These are phyloP conservation scores for Mycena olivaceomarginata DNA, from an alignment of 768 basidiomycete species.

Conservation along the genomic window DNA sequence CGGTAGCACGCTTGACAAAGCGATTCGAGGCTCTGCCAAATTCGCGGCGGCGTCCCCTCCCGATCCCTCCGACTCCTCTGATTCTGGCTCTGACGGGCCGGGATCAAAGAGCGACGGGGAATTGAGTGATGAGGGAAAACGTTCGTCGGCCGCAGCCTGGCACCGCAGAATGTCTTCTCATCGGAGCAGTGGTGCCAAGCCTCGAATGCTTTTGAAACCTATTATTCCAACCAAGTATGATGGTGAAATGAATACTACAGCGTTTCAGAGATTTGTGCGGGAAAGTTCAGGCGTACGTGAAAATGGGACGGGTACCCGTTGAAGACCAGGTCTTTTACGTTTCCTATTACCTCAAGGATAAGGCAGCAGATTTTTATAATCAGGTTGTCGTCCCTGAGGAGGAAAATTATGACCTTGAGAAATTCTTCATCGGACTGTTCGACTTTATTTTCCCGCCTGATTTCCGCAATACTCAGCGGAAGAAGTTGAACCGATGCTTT, in stretches of 20 bases:
- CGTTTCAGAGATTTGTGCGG: background rate
- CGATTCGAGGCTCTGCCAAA: background rate
- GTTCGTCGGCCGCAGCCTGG: background rate
- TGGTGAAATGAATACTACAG: background rate
- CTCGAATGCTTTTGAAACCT: background rate
- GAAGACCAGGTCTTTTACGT: too few relatives aligned
- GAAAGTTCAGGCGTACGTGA: too few relatives aligned
- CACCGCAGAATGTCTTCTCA: background rate
- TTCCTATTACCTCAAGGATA: too few relatives aligned
- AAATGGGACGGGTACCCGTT: too few relatives aligned
- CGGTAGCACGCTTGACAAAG: background rate
- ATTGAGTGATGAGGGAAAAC: background rate
- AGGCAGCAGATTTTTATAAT: background rate
- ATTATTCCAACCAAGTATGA: background rate
- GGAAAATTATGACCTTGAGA: background rate
- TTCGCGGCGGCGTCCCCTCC: background rate
- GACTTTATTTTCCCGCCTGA: background rate
- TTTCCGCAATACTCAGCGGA: background rate
- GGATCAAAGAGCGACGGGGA: background rate
- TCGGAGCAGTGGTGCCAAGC: background rate
- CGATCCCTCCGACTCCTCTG: background rate
- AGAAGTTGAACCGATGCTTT: too few relatives aligned
- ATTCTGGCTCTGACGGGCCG: background rate
- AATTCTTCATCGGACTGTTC: background rate
- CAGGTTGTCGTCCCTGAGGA: slow-evolving; percentile 1